phyloP scores from a whole-genome alignment of 1,139 yeast genomes.

The Debaryomyces subglobosus region DNA sequence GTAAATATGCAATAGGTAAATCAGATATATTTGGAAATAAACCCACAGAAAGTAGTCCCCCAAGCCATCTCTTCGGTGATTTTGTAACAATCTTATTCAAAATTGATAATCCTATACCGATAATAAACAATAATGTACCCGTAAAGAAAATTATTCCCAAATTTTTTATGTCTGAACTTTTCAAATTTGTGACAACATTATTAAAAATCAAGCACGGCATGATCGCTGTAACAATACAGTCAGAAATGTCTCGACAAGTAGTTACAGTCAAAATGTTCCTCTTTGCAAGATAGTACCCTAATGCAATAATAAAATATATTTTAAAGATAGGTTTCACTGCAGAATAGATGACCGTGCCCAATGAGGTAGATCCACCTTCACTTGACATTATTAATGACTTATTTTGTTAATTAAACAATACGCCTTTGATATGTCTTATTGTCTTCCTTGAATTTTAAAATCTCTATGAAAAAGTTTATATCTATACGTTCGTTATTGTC shows the following conservation, averaged over 20 bases:
- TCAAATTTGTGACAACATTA: slow-evolving; percentile 71
- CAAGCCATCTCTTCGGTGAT: slow-evolving; percentile 75
- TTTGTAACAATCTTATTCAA: slow-evolving; percentile 39
- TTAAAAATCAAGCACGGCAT: slow-evolving; percentile 80
- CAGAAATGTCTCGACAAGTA: slow-evolving; percentile 73
- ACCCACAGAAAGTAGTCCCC: slow-evolving; percentile 71
- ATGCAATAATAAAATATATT: slow-evolving; percentile 72
- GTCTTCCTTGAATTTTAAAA: neutral
- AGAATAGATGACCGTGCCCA: slow-evolving; percentile 76
- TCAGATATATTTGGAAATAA: slow-evolving; percentile 76
- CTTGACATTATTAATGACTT: slow-evolving; percentile 2
- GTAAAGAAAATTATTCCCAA: slow-evolving; percentile 72
- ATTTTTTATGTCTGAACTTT: slow-evolving; percentile 71
- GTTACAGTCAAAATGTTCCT: slow-evolving; percentile 71
- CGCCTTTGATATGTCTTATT: neutral
- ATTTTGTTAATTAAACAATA: neutral
- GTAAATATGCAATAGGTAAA: slow-evolving; percentile 86
- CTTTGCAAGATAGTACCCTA: slow-evolving; percentile 71
- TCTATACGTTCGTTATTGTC: neutral
- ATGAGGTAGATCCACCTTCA: slow-evolving; percentile 12
- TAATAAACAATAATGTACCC: slow-evolving; percentile 46
- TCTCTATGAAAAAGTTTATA: neutral
- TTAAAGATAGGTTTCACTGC: slow-evolving; percentile 88
- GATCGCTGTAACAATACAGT: slow-evolving; percentile 69
- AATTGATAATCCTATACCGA: slow-evolving; percentile 42